Base-by-base conservation (phyloP, 2,329 filamentous ascomycete genomes). In the Trichoderma sp. region DNA sequence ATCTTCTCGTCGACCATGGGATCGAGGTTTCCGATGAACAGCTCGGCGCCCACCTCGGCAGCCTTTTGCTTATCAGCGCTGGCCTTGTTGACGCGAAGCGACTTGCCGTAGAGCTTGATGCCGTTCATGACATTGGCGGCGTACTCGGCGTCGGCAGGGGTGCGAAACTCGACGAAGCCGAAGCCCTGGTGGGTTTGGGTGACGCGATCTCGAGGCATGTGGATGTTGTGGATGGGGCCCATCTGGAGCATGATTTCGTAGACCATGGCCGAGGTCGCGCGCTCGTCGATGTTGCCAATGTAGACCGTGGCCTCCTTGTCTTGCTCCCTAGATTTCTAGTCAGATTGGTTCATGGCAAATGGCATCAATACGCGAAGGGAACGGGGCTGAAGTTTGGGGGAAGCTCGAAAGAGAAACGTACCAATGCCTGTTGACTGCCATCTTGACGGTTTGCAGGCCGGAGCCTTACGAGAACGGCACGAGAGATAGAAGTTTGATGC, bases 231-330 rank as follows among this genome's bases (percentile, higher is more conserved):
- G 78, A 99, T 97, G 77, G 95, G 95, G 70, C 96, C 96, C 81
- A 95, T 94, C 85, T 99, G 96, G 70, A 98, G 91, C 94, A 98
- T 98, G 78, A 99, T 88, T 86, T 99, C 96, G 91, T 96, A 98
- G 76, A 99, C 90, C 76, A 97, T 88, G 77, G 92, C 91, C 80
- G 97, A 94, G 61, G 92, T 92, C 75, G 96, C 93, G 81, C 96
- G 94, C 86, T 99, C 96, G 85, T 99, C 96, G 78, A 99, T 94
- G 82, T 98, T 98, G 80, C 96, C 96, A 76, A 98, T 93, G 82
- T 99, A 99, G 81, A 98, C 93, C 55, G 96, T 98, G 76, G 94
- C 94, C 84, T 98, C 95, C 83, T 98, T 98, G 83, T 98, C 95
- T 86, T 98, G 95, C 81, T 98, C 94, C 93, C 92, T 95, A 75